A percentile compares a stretch with the other conserved stretches of the same genome.
Evolutionary conservation across 1,284 basidiomycete genomes (phyloP).

Genomic region (Bjerkandera adusta): DNA sequence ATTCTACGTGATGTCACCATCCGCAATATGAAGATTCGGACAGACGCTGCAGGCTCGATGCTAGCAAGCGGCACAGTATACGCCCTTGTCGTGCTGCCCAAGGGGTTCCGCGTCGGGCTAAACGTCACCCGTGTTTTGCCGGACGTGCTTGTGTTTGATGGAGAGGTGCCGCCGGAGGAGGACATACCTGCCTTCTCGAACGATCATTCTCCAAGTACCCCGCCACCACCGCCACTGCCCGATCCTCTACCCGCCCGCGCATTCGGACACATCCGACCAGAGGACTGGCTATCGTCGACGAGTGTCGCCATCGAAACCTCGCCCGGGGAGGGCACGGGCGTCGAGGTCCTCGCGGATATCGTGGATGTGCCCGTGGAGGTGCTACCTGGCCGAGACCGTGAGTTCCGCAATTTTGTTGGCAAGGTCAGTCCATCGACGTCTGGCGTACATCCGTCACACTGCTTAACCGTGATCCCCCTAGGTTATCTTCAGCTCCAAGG

Average conservation of each 20-base stretch:
- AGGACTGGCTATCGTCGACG: constrained; percentile 60
- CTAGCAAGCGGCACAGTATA: constrained; percentile 66
- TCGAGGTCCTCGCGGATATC: constrained; percentile 59
- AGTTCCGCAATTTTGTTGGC: constrained; percentile 69
- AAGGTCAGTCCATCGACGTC: constrained; percentile 48
- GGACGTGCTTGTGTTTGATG: constrained; percentile 74
- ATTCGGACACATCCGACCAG: constrained; percentile 69
- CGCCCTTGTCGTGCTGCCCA: constrained; percentile 62
- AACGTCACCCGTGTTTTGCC: constrained; percentile 64
- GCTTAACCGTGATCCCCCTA: constrained; percentile 24
- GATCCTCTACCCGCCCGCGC: constrained; percentile 65
- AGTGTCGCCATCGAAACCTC: constrained; percentile 42
- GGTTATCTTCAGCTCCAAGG: constrained; percentile 65
- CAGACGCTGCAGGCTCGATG: constrained; percentile 36
- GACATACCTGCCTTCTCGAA: constrained; percentile 9
- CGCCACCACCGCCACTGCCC: constrained; percentile 48
- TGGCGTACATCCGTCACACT: background rate
- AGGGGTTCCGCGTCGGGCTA: constrained; percentile 59
- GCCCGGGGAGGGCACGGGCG: constrained; percentile 49
- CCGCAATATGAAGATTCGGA: constrained; percentile 65
- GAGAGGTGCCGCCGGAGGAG: constrained; percentile 46
- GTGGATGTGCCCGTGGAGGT: constrained; percentile 72
- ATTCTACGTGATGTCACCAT: constrained; percentile 70
- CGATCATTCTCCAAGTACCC: constrained; percentile 22
- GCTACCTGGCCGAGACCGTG: constrained; percentile 66